A percentile compares a stretch with the other conserved stretches of the same genome.
Evolutionary conservation across 2,329 filamentous ascomycete species (phyloP).

Genomic region (Cladosporium halotolerans): DNA sequence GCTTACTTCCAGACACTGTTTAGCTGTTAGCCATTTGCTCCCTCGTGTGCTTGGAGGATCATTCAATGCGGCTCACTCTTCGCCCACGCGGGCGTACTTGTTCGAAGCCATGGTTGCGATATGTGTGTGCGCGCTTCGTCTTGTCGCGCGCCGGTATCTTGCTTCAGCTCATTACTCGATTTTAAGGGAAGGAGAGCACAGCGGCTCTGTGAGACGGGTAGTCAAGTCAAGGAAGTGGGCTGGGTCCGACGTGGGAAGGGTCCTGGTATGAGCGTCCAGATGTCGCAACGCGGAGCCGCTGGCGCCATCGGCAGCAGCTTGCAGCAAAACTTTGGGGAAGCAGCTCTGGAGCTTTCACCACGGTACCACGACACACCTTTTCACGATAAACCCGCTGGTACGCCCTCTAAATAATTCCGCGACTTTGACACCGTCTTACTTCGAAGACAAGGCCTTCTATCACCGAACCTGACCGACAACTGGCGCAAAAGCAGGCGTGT

Average conservation of each 20-base stretch:
- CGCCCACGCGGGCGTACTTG: conserved; percentile 63
- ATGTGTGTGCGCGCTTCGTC: conserved; percentile 14
- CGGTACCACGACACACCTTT: too few species aligned
- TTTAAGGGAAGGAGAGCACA: background rate
- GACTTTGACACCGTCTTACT: too few species aligned
- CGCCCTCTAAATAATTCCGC: too few species aligned
- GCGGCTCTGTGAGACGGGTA: background rate
- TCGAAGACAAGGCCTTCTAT: too few species aligned
- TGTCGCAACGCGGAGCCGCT: too few species aligned
- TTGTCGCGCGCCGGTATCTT: conserved; percentile 13
- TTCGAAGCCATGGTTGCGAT: conserved; percentile 45
- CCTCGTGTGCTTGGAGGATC: conserved; percentile 10
- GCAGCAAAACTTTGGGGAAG: too few species aligned
- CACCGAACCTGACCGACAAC: too few species aligned
- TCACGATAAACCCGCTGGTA: too few species aligned
- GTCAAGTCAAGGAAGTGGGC: too few species aligned
- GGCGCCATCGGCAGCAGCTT: too few species aligned
- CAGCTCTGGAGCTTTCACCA: too few species aligned
- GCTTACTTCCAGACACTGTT: conserved; percentile 90
- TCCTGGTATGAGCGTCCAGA: background rate
- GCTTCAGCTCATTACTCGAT: conserved; percentile 23
- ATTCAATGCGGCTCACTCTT: conserved; percentile 55
- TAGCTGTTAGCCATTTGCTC: background rate
- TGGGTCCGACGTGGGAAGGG: background rate
- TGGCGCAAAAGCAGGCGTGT: background rate